phyloP scores from a whole-genome alignment of 305 asterid species.

The Coffea humblotiana region DNA sequence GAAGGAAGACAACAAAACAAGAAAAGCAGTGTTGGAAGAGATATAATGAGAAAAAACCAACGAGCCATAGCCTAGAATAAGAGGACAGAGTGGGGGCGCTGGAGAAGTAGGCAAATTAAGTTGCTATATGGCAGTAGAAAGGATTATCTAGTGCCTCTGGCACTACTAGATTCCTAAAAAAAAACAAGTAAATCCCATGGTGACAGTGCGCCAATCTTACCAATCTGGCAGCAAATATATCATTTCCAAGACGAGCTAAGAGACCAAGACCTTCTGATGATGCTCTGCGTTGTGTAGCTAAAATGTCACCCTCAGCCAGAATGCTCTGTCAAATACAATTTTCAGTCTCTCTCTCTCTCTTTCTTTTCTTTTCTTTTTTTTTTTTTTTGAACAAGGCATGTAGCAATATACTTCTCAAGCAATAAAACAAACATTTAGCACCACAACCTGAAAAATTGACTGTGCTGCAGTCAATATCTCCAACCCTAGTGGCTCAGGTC shows the following conservation, averaged over 20 bases:
- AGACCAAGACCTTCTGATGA: conserved; percentile 98
- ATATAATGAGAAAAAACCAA: neutral
- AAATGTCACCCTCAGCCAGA: conserved; percentile 92
- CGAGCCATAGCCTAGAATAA: neutral
- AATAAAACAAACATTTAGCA: conserved; percentile 26
- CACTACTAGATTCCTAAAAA: neutral
- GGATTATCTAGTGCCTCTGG: neutral
- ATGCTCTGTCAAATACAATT: conserved; percentile 60
- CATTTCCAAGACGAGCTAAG: conserved; percentile 96
- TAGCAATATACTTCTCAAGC: conserved; percentile 16
- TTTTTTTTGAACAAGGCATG: conserved; percentile 17
- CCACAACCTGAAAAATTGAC: conserved; percentile 86
- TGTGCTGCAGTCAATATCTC: conserved; percentile 82
- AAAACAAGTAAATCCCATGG: neutral
- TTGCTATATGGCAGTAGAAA: neutral
- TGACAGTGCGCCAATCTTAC: conserved; percentile 45
- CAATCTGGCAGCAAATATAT: conserved; percentile 91
- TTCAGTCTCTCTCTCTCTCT: conserved; percentile 17
- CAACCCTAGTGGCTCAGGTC: conserved; percentile 77
- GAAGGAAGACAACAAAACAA: neutral
- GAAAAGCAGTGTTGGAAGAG: neutral
- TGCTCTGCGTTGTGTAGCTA: conserved; percentile 97
- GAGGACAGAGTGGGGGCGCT: neutral
- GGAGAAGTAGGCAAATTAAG: neutral
- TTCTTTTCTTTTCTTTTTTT: too few relatives aligned